Conservation (phyloP, 192 early-diverging fungal species). For the Phycomyces nitens region DNA sequence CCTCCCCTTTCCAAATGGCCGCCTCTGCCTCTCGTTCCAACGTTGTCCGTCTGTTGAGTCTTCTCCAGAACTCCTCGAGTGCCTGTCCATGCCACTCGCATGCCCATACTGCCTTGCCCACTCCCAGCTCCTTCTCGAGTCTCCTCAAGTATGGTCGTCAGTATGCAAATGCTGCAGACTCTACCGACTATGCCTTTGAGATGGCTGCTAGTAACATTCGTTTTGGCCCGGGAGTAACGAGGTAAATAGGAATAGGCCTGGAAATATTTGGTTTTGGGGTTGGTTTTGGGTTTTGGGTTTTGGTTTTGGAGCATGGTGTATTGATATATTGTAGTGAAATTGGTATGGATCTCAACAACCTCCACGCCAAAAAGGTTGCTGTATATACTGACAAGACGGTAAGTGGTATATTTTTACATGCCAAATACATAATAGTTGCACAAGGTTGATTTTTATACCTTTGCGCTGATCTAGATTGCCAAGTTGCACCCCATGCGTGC, state of each 20-base stretch:
- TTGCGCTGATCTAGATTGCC: slow-evolving; percentile 47
- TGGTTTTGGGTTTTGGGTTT: background rate
- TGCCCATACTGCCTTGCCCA: slow-evolving; percentile 28
- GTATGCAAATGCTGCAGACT: slow-evolving; percentile 33
- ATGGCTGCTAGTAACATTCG: slow-evolving; percentile 90
- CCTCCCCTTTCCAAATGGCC: slow-evolving; percentile 19
- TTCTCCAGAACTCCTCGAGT: slow-evolving; percentile 22
- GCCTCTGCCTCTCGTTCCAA: slow-evolving; percentile 34
- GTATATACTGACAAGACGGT: slow-evolving; percentile 81
- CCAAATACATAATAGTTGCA: background rate
- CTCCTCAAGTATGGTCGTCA: slow-evolving; percentile 36
- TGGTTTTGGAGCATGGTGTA: too few relatives aligned
- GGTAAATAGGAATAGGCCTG: too few relatives aligned
- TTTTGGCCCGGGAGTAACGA: slow-evolving; percentile 79
- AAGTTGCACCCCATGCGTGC: slow-evolving; percentile 73
- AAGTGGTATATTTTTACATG: slow-evolving; percentile 14
- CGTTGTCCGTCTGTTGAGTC: slow-evolving; percentile 28
- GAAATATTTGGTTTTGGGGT: too few relatives aligned
- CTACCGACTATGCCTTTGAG: slow-evolving; percentile 70
- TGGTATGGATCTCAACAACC: slow-evolving; percentile 78
- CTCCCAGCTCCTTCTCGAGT: slow-evolving; percentile 16
- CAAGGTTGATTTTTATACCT: background rate
- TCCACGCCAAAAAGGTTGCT: slow-evolving; percentile 77
- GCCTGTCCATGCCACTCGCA: slow-evolving; percentile 38
- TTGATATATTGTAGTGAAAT: slow-evolving; percentile 53